A percentile compares a stretch with the other conserved stretches of the same genome.
These are phyloP conservation scores for Spinacia oleracea DNA, from an alignment of 179 eudicot species.

Conservation along the genomic window DNA sequence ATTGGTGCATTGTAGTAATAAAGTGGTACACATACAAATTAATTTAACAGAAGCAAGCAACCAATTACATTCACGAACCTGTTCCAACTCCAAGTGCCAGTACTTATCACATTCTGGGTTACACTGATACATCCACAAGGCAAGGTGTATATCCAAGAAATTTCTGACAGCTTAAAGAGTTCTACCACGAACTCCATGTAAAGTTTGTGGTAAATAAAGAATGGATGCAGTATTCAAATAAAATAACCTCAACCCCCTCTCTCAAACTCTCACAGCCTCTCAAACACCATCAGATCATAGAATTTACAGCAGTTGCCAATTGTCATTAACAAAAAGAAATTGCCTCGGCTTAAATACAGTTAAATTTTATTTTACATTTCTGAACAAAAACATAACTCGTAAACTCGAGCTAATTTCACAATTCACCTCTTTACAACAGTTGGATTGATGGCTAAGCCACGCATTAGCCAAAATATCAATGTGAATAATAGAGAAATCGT, in stretches of 20 bases:
- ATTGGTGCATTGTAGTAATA: not conserved
- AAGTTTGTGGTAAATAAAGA: not conserved
- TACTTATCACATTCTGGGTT: not conserved
- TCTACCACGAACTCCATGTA: not conserved
- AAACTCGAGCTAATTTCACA: not conserved
- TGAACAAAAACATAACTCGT: not conserved
- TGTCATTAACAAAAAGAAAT: not conserved
- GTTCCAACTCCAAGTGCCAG: not conserved
- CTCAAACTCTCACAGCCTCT: not conserved
- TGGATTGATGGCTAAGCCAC: not conserved
- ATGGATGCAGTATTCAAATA: not conserved
- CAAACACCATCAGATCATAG: constrained; percentile 3
- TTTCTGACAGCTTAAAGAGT: not conserved
- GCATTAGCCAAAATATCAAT: not conserved
- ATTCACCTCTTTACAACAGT: not conserved
- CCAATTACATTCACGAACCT: not conserved
- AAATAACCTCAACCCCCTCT: not conserved
- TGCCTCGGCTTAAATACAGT: not conserved
- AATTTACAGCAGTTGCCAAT: not conserved
- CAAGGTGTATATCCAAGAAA: not conserved
- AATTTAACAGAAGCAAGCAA: not conserved
- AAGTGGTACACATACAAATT: not conserved
- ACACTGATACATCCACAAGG: not conserved
- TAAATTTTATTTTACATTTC: not conserved
- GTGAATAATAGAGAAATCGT: not conserved